Base-by-base conservation (phyloP, 2,329 filamentous ascomycete genomes). In the Botrytis byssoidea region DNA sequence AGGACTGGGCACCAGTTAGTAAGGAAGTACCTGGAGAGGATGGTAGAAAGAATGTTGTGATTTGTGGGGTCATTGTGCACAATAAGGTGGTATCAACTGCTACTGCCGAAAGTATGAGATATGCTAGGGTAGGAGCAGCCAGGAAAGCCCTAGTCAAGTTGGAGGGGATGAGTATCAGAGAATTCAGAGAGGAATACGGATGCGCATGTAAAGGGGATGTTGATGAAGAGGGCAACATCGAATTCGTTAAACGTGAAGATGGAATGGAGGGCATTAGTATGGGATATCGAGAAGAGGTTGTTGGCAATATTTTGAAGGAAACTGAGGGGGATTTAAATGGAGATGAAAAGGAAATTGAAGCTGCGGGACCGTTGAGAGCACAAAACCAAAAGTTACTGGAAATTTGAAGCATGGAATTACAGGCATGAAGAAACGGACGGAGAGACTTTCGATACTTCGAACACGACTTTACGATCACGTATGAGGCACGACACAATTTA, bases 1-100 rank as follows among this genome's bases (percentile, higher is more conserved):
- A 79, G 18, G 84, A 89, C 35, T 90, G 87, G 81, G 83, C 82
- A 57, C 74, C 87, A 51, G 83, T 86, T 71, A 81, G 84, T 1
- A 83, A 82, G 51, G 84, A 86, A 65, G 81, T 88, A 57, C 82
- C 83, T 1, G 77, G 75, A 6, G 78, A 82, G 25, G 78, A 80
- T 79, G 77, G 81, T 65, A 73, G 80, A 73, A 79, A 79, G 66
- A 88, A 77, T 82, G 87, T 85, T 77, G 88, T 95, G 9, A 84
- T 93, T 0, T 92, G 91, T 10, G 93, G 89, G 37, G 86, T 97
- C 12, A 86, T 97, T 80, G 87, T 98, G 22, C 95, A 98, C 79
- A 88, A 89, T 20, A 81, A 86, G 60, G 87, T 94, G 16, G 82
- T 93, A n/a, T 88, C 89, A 2, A 85, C 89, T 75, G 88, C 86